Percentiles rank a stretch among this genome's conserved stretches.
These are phyloP conservation scores for Pulveroboletus sp. DNA, from an alignment of 768 basidiomycete species.

Conservation along the genomic window DNA sequence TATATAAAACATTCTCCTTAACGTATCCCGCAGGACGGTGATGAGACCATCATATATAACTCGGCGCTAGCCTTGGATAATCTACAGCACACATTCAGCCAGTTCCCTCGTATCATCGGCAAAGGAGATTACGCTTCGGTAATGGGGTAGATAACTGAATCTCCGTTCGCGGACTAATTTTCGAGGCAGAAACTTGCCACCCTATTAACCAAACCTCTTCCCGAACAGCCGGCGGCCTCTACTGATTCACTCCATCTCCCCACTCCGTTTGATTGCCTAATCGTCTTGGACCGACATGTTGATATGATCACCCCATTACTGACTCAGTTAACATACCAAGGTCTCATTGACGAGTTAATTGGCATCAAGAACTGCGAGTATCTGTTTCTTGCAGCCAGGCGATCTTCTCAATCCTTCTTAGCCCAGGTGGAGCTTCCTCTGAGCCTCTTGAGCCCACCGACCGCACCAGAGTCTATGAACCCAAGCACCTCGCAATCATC, in stretches of 20 bases:
- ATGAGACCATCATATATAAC: conserved; percentile 85
- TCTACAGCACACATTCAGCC: conserved; percentile 79
- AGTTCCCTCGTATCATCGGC: conserved; percentile 86
- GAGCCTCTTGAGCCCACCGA: conserved; percentile 58
- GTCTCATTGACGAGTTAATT: conserved; percentile 88
- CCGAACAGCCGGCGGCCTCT: conserved; percentile 36
- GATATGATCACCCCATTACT: conserved; percentile 96
- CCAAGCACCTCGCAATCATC: conserved; percentile 40
- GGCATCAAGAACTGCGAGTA: conserved; percentile 83
- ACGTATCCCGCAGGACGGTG: conserved; percentile 64
- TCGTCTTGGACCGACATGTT: conserved; percentile 83
- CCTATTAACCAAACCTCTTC: conserved; percentile 59
- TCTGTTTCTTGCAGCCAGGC: neutral
- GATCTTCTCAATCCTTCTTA: conserved; percentile 25
- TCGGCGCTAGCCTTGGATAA: conserved; percentile 82
- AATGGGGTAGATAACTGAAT: conserved; percentile 17
- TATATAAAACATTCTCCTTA: neutral
- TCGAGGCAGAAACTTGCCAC: conserved; percentile 63
- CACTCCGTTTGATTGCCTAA: conserved; percentile 74
- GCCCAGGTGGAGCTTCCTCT: conserved; percentile 79
- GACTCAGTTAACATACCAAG: conserved; percentile 95
- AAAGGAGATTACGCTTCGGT: conserved; percentile 89
- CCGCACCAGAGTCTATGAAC: conserved; percentile 37
- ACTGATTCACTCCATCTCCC: conserved; percentile 43
- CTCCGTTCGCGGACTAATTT: conserved; percentile 8